Evolutionary conservation across 768 basidiomycete genomes (phyloP).

Genomic region (Amanita subjunquillea): DNA sequence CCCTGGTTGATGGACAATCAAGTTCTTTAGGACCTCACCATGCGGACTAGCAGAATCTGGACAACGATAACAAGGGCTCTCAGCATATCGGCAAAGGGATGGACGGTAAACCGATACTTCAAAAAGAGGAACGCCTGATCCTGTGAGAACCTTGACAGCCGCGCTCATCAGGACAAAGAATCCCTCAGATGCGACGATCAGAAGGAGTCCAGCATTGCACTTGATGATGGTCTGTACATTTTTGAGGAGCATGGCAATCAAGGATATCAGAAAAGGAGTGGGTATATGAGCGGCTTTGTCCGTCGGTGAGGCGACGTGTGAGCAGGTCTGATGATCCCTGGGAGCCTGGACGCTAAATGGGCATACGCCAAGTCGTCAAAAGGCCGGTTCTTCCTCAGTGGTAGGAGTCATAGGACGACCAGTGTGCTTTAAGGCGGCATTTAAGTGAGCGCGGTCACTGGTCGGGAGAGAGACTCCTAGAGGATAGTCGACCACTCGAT

Average conservation of each 20-base stretch:
- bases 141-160: background rate
- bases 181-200: background rate
- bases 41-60: background rate
- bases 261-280: background rate
- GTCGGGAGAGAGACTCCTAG: no score
- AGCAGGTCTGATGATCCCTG: no score
- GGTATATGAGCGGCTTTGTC: background rate
- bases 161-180: constrained; percentile 1
- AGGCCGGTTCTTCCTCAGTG: no score
- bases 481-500: no score
- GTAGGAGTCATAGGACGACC: no score
- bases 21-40: background rate
- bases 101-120: background rate
- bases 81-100: background rate
- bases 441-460: no score
- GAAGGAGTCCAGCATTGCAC: constrained; percentile 1
- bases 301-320: no score
- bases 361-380: no score
- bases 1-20: background rate
- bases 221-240: background rate
- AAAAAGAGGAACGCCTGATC: background rate
- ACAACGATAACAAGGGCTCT: background rate
- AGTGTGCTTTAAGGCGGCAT: no score
- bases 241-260: no score
- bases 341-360: no score